Percentiles rank a stretch among this genome's conserved stretches.
Conservation (phyloP, 192 early-diverging fungal species). For the Allomyces javanicus region DNA sequence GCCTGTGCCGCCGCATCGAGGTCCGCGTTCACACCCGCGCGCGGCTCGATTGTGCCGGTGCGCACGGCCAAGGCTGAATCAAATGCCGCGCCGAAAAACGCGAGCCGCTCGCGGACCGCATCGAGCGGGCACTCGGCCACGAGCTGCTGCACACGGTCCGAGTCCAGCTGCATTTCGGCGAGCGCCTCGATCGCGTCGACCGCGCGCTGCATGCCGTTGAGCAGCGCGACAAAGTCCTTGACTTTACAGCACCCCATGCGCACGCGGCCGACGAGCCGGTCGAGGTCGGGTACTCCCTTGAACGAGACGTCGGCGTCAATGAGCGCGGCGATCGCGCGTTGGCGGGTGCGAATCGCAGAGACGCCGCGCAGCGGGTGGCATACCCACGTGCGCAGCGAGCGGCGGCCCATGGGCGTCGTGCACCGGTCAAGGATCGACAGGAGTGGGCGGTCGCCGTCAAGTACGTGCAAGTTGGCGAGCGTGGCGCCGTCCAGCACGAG, state of each 20-base stretch:
- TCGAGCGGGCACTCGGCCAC: conserved; percentile 22
- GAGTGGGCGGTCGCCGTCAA: conserved; percentile 56
- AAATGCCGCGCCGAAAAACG: conserved; percentile 54
- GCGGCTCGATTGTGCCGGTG: too few species aligned
- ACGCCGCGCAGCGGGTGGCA: conserved; percentile 62
- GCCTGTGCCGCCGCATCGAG: too few species aligned
- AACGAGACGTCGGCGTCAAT: not conserved
- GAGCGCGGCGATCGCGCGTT: not conserved
- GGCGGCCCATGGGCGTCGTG: conserved; percentile 73
- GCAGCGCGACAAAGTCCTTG: conserved; percentile 55
- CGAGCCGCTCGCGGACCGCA: conserved; percentile 29
- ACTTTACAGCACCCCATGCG: conserved; percentile 70
- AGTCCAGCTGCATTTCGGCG: conserved; percentile 23
- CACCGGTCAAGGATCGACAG: conserved; percentile 69
- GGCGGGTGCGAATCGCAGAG: not conserved
- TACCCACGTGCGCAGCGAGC: conserved; percentile 57
- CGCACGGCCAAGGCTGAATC: conserved; percentile 13
- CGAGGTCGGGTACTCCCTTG: not conserved
- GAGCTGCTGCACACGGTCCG: conserved; percentile 27
- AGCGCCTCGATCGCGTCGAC: conserved; percentile 14
- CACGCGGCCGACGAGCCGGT: conserved; percentile 15
- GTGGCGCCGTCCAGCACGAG: conserved; percentile 87
- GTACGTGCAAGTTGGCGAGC: conserved; percentile 77
- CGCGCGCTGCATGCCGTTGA: conserved; percentile 23
- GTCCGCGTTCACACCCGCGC: too few species aligned